Evolutionary conservation across 2,329 filamentous ascomycete genomes (phyloP).

Genomic region (Penicillium hordei): DNA sequence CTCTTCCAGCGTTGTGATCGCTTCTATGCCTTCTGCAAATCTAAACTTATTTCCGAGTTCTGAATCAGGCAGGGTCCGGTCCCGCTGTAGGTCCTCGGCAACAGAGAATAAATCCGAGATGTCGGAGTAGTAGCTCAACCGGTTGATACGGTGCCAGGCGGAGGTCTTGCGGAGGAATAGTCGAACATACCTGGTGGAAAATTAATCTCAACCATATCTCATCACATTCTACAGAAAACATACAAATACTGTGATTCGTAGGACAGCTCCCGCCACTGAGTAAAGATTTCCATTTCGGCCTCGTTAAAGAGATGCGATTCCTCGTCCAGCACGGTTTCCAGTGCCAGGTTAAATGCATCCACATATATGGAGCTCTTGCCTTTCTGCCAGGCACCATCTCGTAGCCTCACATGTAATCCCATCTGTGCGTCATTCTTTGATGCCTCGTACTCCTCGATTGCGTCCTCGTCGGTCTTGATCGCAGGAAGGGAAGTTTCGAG

Average conservation of each 20-base stretch:
- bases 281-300: slow-evolving; percentile 74
- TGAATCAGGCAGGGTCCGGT: slow-evolving; percentile 57
- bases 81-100: slow-evolving; percentile 62
- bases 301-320: slow-evolving; percentile 84
- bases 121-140: slow-evolving; percentile 77
- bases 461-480: slow-evolving; percentile 65
- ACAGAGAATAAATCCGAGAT: slow-evolving; percentile 71
- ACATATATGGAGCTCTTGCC: slow-evolving; percentile 91
- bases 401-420: slow-evolving; percentile 52
- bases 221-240: slow-evolving; percentile 34
- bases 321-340: slow-evolving; percentile 85
- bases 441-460: slow-evolving; percentile 76
- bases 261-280: slow-evolving; percentile 67
- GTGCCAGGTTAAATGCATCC: slow-evolving; percentile 90
- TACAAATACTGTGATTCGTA: slow-evolving; percentile 93
- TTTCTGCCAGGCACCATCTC: slow-evolving; percentile 64
- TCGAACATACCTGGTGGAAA: slow-evolving; percentile 70
- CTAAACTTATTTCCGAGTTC: slow-evolving; percentile 60
- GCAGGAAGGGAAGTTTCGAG: slow-evolving; percentile 70
- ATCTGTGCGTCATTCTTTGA: slow-evolving; percentile 52
- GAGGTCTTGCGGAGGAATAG: slow-evolving; percentile 90
- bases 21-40: slow-evolving; percentile 77
- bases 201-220: slow-evolving; percentile 1
- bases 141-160: slow-evolving; percentile 80
- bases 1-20: slow-evolving; percentile 77